Evolutionary conservation across 495 filamentous ascomycete genomes (phyloP).

Genomic region (Daldinia decipiens): DNA sequence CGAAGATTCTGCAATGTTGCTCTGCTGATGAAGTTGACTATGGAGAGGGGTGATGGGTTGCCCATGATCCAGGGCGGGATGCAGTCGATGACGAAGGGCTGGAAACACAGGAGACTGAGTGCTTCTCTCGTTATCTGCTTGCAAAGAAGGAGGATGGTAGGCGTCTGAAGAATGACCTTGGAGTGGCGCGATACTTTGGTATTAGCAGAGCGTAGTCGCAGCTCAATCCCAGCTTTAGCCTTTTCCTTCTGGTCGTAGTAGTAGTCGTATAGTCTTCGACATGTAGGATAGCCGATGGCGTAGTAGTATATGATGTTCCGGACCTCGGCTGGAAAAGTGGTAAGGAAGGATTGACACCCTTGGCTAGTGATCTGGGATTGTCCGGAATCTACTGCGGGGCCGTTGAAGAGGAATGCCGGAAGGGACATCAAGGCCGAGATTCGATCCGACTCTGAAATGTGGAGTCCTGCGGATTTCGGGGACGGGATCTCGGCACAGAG

Average conservation of each 20-base stretch:
- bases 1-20: conserved; percentile 47
- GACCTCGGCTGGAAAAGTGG: conserved; percentile 47
- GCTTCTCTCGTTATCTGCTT: conserved; percentile 50
- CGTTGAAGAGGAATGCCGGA: conserved; percentile 36
- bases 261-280: conserved; percentile 41
- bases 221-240: conserved; percentile 26
- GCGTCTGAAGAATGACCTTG: conserved; percentile 39
- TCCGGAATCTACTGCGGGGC: conserved; percentile 14
- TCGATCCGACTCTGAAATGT: conserved; percentile 37
- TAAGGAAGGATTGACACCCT: conserved; percentile 37
- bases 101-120: conserved; percentile 38
- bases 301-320: conserved; percentile 50
- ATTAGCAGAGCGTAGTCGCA: conserved; percentile 19
- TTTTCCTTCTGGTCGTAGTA: conserved; percentile 47
- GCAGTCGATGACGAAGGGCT: conserved; percentile 49
- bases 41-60: conserved; percentile 35
- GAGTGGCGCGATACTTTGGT: conserved; percentile 25
- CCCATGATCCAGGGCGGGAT: conserved; percentile 53
- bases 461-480: conserved; percentile 26
- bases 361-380: not conserved
- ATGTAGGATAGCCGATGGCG: conserved; percentile 43
- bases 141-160: conserved; percentile 52
- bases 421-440: conserved; percentile 31
- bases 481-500: conserved; percentile 41
- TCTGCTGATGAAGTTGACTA: conserved; percentile 46